Base-by-base conservation (phyloP, 1,284 basidiomycete genomes). In the Cutaneotrichosporon sp. region DNA sequence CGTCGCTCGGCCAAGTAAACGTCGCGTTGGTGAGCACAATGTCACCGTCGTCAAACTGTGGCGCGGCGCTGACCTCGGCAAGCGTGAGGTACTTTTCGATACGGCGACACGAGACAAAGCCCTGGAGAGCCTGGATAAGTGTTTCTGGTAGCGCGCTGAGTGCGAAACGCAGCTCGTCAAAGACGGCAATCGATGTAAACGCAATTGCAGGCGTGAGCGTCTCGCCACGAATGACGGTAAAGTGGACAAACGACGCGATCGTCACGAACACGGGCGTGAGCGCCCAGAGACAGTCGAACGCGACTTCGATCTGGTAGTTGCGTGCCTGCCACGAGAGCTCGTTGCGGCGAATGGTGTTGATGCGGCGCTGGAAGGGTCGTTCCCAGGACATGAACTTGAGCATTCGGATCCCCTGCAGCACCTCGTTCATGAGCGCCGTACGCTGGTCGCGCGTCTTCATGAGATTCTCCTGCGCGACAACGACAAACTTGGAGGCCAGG, bases 361-460 rank as follows among this genome's bases (percentile, higher is more conserved):
- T 84, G 8, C 81, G 80, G 30, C 79, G 78, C 74, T 94, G 90
- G 65, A 94, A 94, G 63, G 84, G 88, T 18, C 88, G 83, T 74
- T 96, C 92, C 90, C 90, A 93, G 10, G 88, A 89, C 88, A 93
- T 92, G 73, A 92, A 92, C 79, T 96, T 94, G 64, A 94, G 82
- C 88, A 94, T 93, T n/a, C 90, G 80, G 58, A 96, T 90, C 3
- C 83, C 88, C 46, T 88, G 87, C 8, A 96, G 77, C 50, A 92
- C 83, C 83, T 94, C 91, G 65, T 94, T 94, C 90, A 94, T 96
- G 43, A 94, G 76, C 1, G 86, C 80, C 17, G 92, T 89, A 45
- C 92, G 83, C 73, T 91, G 87, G 64, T 97, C 92, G 18, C 91
- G 82, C 34, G 88, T 82, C 74, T 90, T 91, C 89, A 93, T 93